Evolutionary conservation across 805 yeast genomes (phyloP), one percentile per base, ranked within the genome.

Genomic region (Metschnikowia corniflorae): DNA sequence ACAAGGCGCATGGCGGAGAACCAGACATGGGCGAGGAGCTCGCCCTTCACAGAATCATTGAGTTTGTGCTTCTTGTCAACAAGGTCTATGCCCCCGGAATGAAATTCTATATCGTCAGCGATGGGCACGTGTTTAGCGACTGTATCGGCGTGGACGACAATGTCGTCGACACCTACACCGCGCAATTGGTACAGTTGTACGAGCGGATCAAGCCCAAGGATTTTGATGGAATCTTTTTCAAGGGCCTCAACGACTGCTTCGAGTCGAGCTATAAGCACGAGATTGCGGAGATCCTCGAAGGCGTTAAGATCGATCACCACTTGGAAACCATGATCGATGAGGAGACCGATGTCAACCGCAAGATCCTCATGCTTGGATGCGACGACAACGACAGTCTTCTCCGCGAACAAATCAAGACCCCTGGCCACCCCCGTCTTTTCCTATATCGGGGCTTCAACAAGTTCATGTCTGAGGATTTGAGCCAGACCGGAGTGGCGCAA

Each of bases 41-140:
- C 44, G 70, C 70, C 3, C 39, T 66, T 24, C 38, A 31, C 10
- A 51, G 61, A 26, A 52, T 66, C 33, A 56, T 63, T 24, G 43
- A 51, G 4, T 66, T 65, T 48, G 57, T 65, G 2, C 35, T 39
- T 24, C 42, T 38, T 4, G 57, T 66, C 6, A 50, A 54, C 33
- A 37, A 46, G 20, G 39, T 76, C 16, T 77, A 78, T 54, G 63
- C 73, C 2, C 81, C 81, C 1, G 82, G 82, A 2, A 58, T 76
- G 57, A 67, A 70, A 37, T 53, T 76, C 21, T 71, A 69, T 65
- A 75, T 78, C 46, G 80, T 78, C 20, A 73, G 79, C 51, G 83
- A 78, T 47, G 82, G 83, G 0, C 83, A 78, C 49, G 83, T 78
- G 12, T 78, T 78, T 53, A 73, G 80, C 38, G 82, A 78, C 51